A percentile compares a stretch with the other conserved stretches of the same genome.
Conservation (phyloP, 1,139 yeast genomes). For the Eremothecium coryli region DNA sequence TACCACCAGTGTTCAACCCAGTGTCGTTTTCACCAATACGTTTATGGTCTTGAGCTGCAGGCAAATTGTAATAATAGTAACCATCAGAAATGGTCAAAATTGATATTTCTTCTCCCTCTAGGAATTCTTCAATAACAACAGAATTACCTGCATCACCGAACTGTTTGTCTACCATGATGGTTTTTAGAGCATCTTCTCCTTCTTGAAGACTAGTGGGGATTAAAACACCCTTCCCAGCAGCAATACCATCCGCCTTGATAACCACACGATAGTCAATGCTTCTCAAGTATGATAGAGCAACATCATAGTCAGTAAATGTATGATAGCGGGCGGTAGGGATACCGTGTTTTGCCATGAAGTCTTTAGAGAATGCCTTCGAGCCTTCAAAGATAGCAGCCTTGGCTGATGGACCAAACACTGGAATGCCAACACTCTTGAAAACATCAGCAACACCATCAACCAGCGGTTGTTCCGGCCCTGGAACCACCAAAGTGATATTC, state of each 20-base stretch:
- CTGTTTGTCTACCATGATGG: conserved; percentile 81
- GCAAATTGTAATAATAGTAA: conserved; percentile 79
- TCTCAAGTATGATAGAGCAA: conserved; percentile 63
- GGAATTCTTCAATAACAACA: conserved; percentile 90
- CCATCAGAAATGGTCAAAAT: conserved; percentile 92
- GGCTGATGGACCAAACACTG: conserved; percentile 91
- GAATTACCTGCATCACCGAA: conserved; percentile 95
- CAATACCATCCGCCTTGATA: conserved; percentile 94
- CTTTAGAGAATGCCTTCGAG: conserved; percentile 88
- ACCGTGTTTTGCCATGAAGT: conserved; percentile 82
- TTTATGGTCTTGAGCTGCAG: conserved; percentile 98
- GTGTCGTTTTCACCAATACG: conserved; percentile 87
- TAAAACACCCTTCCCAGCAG: conserved; percentile 97
- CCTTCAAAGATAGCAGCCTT: conserved; percentile 95
- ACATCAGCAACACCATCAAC: conserved; percentile 80
- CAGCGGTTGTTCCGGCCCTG: conserved; percentile 99
- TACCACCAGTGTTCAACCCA: conserved; percentile 97
- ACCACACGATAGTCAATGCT: conserved; percentile 69
- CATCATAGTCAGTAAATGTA: conserved; percentile 67
- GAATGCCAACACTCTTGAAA: conserved; percentile 72
- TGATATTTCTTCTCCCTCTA: conserved; percentile 95
- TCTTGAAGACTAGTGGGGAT: conserved; percentile 81
- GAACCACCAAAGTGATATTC: conserved; percentile 66
- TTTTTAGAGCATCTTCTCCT: conserved; percentile 74
- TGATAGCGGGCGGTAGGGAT: conserved; percentile 91